phyloP scores from a whole-genome alignment of 192 early-diverging fungal species.

The Coemansia sp. region DNA sequence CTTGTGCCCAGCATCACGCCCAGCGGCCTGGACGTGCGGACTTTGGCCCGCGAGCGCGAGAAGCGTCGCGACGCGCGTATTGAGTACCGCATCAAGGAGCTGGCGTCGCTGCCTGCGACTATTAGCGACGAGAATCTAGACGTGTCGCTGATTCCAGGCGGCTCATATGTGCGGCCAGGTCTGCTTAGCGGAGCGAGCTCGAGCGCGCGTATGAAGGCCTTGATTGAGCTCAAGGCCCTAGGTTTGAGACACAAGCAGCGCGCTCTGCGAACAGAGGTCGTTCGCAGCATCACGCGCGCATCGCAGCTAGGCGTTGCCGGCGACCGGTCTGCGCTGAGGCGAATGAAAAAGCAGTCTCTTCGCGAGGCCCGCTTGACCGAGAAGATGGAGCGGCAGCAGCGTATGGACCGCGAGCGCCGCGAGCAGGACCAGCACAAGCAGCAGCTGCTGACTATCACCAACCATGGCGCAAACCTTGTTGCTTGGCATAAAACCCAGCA shows the following conservation, averaged over 20 bases:
- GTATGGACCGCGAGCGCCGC: constrained; percentile 78
- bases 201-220: constrained; percentile 67
- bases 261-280: constrained; percentile 69
- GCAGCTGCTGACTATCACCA: constrained; percentile 70
- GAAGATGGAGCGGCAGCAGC: constrained; percentile 83
- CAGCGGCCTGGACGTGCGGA: constrained; percentile 75
- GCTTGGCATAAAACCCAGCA: constrained; percentile 67
- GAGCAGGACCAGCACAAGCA: constrained; percentile 83
- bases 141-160: constrained; percentile 9
- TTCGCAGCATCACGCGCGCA: constrained; percentile 65
- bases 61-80: constrained; percentile 66
- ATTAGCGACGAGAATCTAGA: constrained; percentile 58
- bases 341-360: constrained; percentile 78
- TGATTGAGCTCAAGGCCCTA: constrained; percentile 88
- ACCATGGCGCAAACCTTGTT: constrained; percentile 70
- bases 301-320: constrained; percentile 78
- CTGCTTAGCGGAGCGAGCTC: constrained; percentile 27
- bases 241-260: constrained; percentile 76
- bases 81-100: constrained; percentile 73
- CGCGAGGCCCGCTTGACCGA: constrained; percentile 87
- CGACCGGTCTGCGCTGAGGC: constrained; percentile 71
- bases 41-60: constrained; percentile 75
- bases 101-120: constrained; percentile 66
- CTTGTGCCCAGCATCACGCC: constrained; percentile 72
- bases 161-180: constrained; percentile 24